Conservation (phyloP, 805 yeast species). For the Schizosaccharomyces lindneri region DNA sequence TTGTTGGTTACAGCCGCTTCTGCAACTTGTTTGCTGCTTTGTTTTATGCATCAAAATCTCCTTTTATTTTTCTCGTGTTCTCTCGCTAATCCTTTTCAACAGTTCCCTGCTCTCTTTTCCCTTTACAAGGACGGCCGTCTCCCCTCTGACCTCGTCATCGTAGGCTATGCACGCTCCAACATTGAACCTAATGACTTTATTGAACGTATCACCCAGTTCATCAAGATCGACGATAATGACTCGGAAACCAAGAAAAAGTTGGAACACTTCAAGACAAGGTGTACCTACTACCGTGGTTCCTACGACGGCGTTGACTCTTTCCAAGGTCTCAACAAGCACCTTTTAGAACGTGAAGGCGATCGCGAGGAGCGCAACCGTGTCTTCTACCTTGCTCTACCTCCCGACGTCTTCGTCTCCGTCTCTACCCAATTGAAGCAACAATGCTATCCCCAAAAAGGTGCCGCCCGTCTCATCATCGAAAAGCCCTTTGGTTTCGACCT, state of each 20-base stretch:
- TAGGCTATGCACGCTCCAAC: slow-evolving; percentile 81
- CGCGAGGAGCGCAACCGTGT: slow-evolving; percentile 44
- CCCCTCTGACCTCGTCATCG: slow-evolving; percentile 31
- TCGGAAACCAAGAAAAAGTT: slow-evolving; percentile 7
- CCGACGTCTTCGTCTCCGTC: slow-evolving; percentile 66
- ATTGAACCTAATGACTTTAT: slow-evolving; percentile 37
- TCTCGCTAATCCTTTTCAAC: too few species aligned
- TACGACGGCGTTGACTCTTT: slow-evolving; percentile 69
- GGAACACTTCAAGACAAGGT: slow-evolving; percentile 30
- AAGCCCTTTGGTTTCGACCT: slow-evolving; percentile 95
- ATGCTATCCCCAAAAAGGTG: slow-evolving; percentile 38
- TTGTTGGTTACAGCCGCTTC: neutral
- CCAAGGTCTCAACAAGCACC: slow-evolving; percentile 25
- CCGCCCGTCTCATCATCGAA: slow-evolving; percentile 68
- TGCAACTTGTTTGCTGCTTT: too few species aligned
- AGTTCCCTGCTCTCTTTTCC: neutral
- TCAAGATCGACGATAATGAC: slow-evolving; percentile 16
- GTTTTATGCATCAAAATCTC: neutral
- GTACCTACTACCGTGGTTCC: slow-evolving; percentile 49
- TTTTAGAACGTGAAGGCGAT: slow-evolving; percentile 34
- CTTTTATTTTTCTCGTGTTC: too few species aligned
- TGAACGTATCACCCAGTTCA: slow-evolving; percentile 20
- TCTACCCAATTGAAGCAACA: slow-evolving; percentile 45
- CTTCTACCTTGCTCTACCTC: slow-evolving; percentile 86
- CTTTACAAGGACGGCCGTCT: neutral